Evolutionary conservation across 140 eudicot species (phyloP).

Genomic region (Ambrosia hybrid): DNA sequence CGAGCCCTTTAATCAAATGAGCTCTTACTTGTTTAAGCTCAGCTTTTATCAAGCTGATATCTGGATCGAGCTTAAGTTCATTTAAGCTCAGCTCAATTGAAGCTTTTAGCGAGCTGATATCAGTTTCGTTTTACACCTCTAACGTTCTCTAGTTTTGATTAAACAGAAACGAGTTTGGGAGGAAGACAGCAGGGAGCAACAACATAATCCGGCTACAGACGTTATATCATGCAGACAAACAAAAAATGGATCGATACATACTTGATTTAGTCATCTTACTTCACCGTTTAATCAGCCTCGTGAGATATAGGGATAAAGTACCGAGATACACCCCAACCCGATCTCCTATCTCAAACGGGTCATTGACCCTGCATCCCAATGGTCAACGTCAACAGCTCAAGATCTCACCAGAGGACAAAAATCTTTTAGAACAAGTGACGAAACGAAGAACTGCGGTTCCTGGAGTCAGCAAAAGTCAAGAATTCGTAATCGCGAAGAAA

Average conservation of each 20-base stretch:
- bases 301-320: conserved; percentile 57
- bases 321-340: conserved; percentile 41
- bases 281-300: conserved; percentile 68
- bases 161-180: conserved; percentile 78
- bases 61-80: neutral
- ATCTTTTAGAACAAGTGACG: conserved; percentile 60
- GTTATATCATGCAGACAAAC: conserved; percentile 81
- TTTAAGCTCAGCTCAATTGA: neutral
- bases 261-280: conserved; percentile 75
- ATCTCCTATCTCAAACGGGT: conserved; percentile 44
- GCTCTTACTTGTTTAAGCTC: neutral
- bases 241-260: conserved; percentile 61
- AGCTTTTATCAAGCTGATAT: neutral
- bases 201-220: conserved; percentile 81
- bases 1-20: neutral
- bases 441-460: conserved; percentile 47
- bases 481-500: conserved; percentile 43
- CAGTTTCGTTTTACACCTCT: neutral
- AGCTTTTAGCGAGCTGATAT: neutral
- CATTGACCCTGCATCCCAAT: conserved; percentile 19
- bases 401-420: conserved; percentile 64
- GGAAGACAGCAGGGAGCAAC: conserved; percentile 45
- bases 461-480: conserved; percentile 88
- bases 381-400: conserved; percentile 26
- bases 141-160: neutral